phyloP scores from a whole-genome alignment of 129 eudicot genomes.

The Sambucus nigra region DNA sequence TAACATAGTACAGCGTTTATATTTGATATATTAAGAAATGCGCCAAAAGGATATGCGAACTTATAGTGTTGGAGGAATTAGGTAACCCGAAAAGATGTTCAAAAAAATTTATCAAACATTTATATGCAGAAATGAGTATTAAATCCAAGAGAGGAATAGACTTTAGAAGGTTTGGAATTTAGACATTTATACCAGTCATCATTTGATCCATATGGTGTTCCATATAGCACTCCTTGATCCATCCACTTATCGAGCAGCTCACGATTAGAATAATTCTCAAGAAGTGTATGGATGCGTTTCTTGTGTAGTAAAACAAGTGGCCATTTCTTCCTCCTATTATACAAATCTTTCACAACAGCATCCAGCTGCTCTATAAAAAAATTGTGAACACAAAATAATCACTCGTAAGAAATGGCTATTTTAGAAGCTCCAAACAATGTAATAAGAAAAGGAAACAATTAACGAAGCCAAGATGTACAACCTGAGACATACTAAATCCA shows the following conservation, averaged over 20 bases:
- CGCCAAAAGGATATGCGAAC: not conserved
- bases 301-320: conserved; percentile 83
- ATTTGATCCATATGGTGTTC: conserved; percentile 90
- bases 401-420: conserved; percentile 7
- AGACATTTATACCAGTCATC: conserved; percentile 99
- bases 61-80: not conserved
- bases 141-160: not conserved
- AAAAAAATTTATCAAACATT: not conserved
- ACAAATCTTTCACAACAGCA: conserved; percentile 64
- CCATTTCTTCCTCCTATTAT: conserved; percentile 69
- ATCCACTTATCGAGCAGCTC: conserved; percentile 66
- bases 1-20: not conserved
- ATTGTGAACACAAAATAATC: conserved; percentile 7
- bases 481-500: conserved; percentile 93
- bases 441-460: conserved; percentile 3
- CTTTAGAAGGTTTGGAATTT: conserved; percentile 5
- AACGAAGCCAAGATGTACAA: conserved; percentile 19
- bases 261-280: conserved; percentile 52
- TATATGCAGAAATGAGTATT: not conserved
- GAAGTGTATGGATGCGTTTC: conserved; percentile 59
- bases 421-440: not conserved
- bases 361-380: conserved; percentile 78
- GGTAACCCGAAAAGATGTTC: not conserved
- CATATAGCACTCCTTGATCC: conserved; percentile 50
- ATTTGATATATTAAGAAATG: not conserved